Percentiles rank a stretch among this genome's conserved stretches.
Evolutionary conservation across 2,329 filamentous ascomycete species (phyloP).

Genomic region (Aspergillus piperis): DNA sequence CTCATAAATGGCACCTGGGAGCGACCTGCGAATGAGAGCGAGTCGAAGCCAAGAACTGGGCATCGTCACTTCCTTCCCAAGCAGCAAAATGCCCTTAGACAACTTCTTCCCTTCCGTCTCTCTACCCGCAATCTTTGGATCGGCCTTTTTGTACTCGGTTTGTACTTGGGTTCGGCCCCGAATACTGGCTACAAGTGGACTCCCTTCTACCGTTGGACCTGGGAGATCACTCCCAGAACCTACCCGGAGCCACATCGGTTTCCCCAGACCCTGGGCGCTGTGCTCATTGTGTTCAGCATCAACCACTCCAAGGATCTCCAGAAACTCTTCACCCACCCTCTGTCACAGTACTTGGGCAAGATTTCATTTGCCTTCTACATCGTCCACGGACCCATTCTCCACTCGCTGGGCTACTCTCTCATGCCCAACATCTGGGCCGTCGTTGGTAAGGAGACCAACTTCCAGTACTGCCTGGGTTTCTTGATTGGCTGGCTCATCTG

Average conservation of each 20-base stretch:
- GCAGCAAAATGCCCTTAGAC: conserved; percentile 5
- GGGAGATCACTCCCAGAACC: conserved; percentile 40
- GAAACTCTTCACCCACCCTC: conserved; percentile 41
- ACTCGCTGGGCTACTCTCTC: conserved; percentile 46
- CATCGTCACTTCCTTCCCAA: conserved; percentile 17
- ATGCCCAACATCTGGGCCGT: conserved; percentile 45
- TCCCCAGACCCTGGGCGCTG: conserved; percentile 45
- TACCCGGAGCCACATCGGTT: conserved; percentile 49
- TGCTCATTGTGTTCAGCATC: conserved; percentile 46
- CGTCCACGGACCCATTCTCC: conserved; percentile 49
- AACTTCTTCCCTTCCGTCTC: conserved; percentile 19
- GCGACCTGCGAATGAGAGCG: conserved; percentile 23
- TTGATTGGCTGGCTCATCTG: conserved; percentile 44
- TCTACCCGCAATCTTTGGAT: conserved; percentile 39
- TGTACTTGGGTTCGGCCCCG: conserved; percentile 47
- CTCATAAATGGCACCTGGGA: conserved; percentile 43
- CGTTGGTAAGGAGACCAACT: conserved; percentile 42
- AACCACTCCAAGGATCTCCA: conserved; percentile 45
- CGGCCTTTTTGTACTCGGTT: conserved; percentile 39
- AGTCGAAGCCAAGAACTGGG: conserved; percentile 21
- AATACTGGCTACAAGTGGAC: conserved; percentile 43
- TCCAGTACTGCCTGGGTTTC: conserved; percentile 43
- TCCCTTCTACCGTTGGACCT: conserved; percentile 46
- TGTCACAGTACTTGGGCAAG: conserved; percentile 50
- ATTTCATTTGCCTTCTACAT: conserved; percentile 53